Conservation (phyloP, 176 grass and related monocot genomes). For the Oryza coarctata region DNA sequence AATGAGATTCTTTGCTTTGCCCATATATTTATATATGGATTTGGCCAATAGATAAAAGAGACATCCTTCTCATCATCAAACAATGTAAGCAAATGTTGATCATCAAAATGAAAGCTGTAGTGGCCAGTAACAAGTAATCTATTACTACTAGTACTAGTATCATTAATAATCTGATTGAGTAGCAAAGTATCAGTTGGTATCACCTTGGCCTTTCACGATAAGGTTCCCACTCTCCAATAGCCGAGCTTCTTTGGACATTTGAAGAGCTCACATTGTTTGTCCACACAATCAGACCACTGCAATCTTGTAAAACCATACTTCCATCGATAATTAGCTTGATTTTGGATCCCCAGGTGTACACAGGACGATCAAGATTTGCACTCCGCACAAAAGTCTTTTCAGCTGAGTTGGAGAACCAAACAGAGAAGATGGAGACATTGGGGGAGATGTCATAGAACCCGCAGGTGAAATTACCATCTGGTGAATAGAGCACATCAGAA, state of each 20-base stretch:
- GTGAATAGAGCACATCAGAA: slow-evolving; percentile 11
- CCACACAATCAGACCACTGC: slow-evolving; percentile 14
- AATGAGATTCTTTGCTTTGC: slow-evolving; percentile 1
- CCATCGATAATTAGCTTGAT: slow-evolving; percentile 8
- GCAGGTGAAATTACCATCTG: slow-evolving; percentile 13
- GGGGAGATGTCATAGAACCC: slow-evolving; percentile 4
- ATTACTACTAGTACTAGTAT: neutral
- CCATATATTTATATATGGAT: slow-evolving; percentile 2
- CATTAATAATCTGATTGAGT: slow-evolving; percentile 23
- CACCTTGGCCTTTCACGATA: slow-evolving; percentile 15
- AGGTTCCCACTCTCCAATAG: slow-evolving; percentile 3
- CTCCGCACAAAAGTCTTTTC: neutral
- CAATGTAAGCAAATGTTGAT: slow-evolving; percentile 33
- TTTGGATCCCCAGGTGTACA: slow-evolving; percentile 20
- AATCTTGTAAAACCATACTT: slow-evolving; percentile 25
- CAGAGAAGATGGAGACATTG: neutral
- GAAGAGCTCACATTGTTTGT: slow-evolving; percentile 26
- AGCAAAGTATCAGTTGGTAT: slow-evolving; percentile 25
- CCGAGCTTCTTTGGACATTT: neutral
- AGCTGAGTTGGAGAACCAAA: slow-evolving; percentile 26
- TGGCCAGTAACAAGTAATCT: slow-evolving; percentile 28
- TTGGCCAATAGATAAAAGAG: slow-evolving; percentile 56
- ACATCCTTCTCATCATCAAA: slow-evolving; percentile 39
- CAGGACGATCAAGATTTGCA: slow-evolving; percentile 11
- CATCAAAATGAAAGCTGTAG: slow-evolving; percentile 52